Evolutionary conservation across 2,329 filamentous ascomycete species (phyloP), one percentile per base, ranked within the genome.

Genomic region (Fusarium buharicum): DNA sequence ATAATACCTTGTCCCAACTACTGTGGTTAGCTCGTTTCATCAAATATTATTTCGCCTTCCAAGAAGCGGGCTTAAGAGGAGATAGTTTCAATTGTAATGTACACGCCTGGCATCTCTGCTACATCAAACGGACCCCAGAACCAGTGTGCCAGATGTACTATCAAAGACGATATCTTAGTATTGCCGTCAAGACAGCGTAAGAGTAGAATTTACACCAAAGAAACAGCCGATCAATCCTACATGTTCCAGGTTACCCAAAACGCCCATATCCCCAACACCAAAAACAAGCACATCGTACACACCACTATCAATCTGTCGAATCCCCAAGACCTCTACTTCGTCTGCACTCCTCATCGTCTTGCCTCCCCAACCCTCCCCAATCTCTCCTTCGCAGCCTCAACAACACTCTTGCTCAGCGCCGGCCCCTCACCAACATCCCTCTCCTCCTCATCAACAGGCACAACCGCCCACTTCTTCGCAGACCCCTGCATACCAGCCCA

Each of bases 401-500:
- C 64, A 45, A 69, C 66, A 34, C 69, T 71, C 40, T 43, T 65
- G 43, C 51, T 51, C 31, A 70, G 6, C 11, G 62, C 57, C 4
- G 51, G 50, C 2, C 61, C 58, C 11, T 62, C 4, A 36, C 45
- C 50, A 14, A 38, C 56, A 18, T 64, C 65, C n/a, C 22, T 39
- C 12, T 55, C 56, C 24, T 38, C 63, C 1, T 60, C 65, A 0
- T 52, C 69, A 1, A 79, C 72, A 1, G 77, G 75, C 2, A 81
- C 73, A 3, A 86, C 76, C 33, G 81, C 79, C 79, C 81, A 86
- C 50, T 76, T 80, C 56, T 76, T 80, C 65, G 84, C 84, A 22
- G 81, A 83, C n/a, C 79, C 82, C 62, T 84, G 85, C 74, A 95
- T 84, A 1, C 89, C 90, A 0, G 88, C 88, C 92, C 93, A 97